Evolutionary conservation across 805 yeast species (phyloP).

Genomic region (Vanderwaltozyma tropicalis): DNA sequence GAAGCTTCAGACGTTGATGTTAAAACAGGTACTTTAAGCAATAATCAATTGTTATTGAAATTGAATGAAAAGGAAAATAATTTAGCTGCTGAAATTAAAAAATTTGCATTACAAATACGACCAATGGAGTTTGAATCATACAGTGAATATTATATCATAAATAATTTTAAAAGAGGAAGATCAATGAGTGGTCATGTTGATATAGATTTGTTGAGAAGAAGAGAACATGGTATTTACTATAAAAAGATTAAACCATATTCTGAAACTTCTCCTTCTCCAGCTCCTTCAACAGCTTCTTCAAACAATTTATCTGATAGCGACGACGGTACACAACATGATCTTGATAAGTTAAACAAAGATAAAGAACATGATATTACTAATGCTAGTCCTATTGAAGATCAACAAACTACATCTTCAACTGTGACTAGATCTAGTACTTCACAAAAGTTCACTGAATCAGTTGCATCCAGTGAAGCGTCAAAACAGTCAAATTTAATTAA

Average conservation of each 20-base stretch:
- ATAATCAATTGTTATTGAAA: background rate
- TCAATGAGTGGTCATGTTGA: conserved; percentile 28
- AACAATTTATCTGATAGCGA: background rate
- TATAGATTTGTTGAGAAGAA: conserved; percentile 18
- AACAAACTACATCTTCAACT: background rate
- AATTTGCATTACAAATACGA: conserved; percentile 4
- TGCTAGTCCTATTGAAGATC: background rate
- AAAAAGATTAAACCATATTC: conserved; percentile 11
- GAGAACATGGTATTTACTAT: conserved; percentile 21
- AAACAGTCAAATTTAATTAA: conserved; percentile 2
- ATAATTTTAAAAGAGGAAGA: conserved; percentile 23
- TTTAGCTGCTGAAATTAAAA: background rate
- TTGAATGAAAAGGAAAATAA: background rate
- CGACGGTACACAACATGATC: background rate
- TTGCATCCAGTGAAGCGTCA: background rate
- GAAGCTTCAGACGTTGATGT: no score
- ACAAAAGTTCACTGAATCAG: background rate
- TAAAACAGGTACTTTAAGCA: no score
- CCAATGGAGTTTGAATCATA: conserved; percentile 29
- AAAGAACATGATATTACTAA: background rate
- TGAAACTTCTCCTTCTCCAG: background rate
- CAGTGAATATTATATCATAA: conserved; percentile 20
- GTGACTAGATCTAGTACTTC: background rate
- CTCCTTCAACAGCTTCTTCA: background rate
- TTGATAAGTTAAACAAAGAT: background rate